Evolutionary conservation across 192 early-diverging fungal species (phyloP).

Genomic region (Linnemannia hyalina): DNA sequence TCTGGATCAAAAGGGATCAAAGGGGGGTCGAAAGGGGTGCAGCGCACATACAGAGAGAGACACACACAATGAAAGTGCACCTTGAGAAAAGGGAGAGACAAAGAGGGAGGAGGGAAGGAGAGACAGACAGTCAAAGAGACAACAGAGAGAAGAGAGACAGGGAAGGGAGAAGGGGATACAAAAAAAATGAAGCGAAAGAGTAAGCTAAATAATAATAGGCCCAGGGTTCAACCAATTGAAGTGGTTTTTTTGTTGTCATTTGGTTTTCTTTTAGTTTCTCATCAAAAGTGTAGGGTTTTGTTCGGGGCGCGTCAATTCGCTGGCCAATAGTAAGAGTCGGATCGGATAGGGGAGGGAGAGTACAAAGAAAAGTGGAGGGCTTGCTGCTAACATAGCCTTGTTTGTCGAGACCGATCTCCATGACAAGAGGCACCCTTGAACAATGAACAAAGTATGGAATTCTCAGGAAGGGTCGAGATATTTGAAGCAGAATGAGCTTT

Average conservation of each 20-base stretch:
- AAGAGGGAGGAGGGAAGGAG: neutral
- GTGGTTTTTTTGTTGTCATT: neutral
- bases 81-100: neutral
- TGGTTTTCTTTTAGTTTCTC: too few relatives aligned
- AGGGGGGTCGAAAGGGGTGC: neutral
- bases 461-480: conserved; percentile 30
- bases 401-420: neutral
- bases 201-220: neutral
- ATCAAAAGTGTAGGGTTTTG: too few relatives aligned
- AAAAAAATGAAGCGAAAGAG: too few relatives aligned
- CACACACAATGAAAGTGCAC: neutral
- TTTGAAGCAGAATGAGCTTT: neutral
- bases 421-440: neutral
- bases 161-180: neutral
- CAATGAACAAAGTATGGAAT: conserved; percentile 1
- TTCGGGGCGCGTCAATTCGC: neutral
- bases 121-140: neutral
- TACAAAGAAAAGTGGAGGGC: neutral
- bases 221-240: conserved; percentile 3
- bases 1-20: neutral
- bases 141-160: neutral
- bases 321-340: neutral
- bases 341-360: neutral
- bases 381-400: neutral
- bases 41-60: neutral